Base-by-base conservation (phyloP, 75 land plant genomes). In the Sequoiadendron giganteum region DNA sequence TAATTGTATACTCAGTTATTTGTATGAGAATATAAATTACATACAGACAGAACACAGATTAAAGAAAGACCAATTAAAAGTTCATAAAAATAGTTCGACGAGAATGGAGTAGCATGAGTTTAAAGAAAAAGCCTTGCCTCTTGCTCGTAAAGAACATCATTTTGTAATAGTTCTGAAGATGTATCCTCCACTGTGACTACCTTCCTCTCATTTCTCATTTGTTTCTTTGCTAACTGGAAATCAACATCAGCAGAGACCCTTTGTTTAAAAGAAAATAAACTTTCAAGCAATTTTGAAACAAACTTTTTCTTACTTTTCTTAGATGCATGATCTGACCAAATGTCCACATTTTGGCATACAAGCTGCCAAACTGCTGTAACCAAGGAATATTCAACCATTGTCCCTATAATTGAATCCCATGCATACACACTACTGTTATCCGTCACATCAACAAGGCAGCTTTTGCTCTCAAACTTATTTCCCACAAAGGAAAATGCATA, bases 321-420 rank as follows among this genome's bases (percentile, higher is more conserved):
- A 55, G 90, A 39, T 48, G 95, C 92, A 93, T 94, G 93, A 39
- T 68, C 40, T 61, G 93, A 92, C 98, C 98, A 96, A 88, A 94
- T 56, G 91, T 93, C 98, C 83, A 93, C 72, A 86, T 93, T 94
- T 52, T 92, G 89, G 90, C 97, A 94, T 56, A 95, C 85, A 83
- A 94, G 91, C 89, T 90, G 87, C 96, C 95, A 96, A 86, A 93
- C 65, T 82, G 92, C 90, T 85, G 55, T 83, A 3, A 92, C 89
- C 52, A 94, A 86, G 86, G 93, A 89, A 19, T 88, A 88, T 54
- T 77, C 73, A 87, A 91, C 79, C 73, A 93, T 40, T 8, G 90
- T 55, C 68, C 90, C 88, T 89, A 94, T 48, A 87, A 83, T 73
- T 4, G 89, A 87, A 87, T 91, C 88, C 93, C 92, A 92, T 39